A percentile compares a stretch with the other conserved stretches of the same genome.
These are phyloP conservation scores for Stygiomarasmius scandens DNA, from an alignment of 1,284 basidiomycete species.

Conservation along the genomic window DNA sequence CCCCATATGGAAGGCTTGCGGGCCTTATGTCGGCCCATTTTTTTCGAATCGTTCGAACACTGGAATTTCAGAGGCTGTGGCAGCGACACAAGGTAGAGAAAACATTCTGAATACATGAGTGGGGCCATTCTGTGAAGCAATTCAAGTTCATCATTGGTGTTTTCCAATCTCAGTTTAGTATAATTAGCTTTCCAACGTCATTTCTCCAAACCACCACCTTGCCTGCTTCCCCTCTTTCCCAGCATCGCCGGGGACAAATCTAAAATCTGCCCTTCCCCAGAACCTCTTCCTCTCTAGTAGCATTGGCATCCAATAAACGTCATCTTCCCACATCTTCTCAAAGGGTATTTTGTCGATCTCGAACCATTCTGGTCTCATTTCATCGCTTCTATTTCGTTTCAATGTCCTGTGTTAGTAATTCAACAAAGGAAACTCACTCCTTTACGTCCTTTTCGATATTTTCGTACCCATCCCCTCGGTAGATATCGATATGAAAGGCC, in stretches of 20 bases:
- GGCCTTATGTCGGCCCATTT: too few species aligned
- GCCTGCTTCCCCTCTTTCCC: slow-evolving; percentile 31
- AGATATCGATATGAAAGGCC: slow-evolving; percentile 72
- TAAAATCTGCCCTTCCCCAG: slow-evolving; percentile 61
- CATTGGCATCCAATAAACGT: slow-evolving; percentile 62
- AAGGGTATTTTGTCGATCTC: slow-evolving; percentile 47
- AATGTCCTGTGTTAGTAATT: neutral
- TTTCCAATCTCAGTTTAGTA: too few species aligned
- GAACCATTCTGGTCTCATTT: slow-evolving; percentile 75
- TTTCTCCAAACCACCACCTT: slow-evolving; percentile 9
- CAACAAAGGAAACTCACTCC: slow-evolving; percentile 52
- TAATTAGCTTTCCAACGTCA: too few species aligned
- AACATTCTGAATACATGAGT: too few species aligned
- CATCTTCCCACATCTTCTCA: slow-evolving; percentile 67
- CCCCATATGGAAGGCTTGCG: too few species aligned
- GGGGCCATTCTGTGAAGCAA: too few species aligned
- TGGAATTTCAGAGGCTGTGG: too few species aligned
- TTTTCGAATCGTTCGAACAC: too few species aligned
- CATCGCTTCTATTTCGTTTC: slow-evolving; percentile 51
- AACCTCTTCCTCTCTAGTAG: slow-evolving; percentile 52
- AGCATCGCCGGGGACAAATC: neutral
- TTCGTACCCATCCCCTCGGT: slow-evolving; percentile 53
- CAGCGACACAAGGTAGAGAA: too few species aligned
- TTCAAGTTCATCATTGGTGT: too few species aligned
- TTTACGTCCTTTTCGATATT: slow-evolving; percentile 60